Conservation (phyloP, 2,329 filamentous ascomycete genomes). For the Pyrenophora teres region DNA sequence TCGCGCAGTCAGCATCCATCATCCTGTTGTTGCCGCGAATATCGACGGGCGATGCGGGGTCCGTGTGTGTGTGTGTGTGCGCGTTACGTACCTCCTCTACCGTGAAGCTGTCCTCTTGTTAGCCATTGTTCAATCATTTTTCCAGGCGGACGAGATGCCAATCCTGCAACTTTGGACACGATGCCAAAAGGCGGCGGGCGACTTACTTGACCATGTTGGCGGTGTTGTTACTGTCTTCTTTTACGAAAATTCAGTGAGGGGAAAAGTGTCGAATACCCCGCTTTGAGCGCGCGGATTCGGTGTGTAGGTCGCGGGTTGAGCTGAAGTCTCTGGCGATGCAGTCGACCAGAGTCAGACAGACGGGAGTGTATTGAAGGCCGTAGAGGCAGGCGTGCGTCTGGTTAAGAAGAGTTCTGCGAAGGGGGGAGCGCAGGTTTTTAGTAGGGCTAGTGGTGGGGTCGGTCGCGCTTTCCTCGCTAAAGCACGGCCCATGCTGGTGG, state of each 20-base stretch:
- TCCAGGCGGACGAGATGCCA: neutral
- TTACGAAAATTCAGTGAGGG: slow-evolving; percentile 44
- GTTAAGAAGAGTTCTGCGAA: slow-evolving; percentile 19
- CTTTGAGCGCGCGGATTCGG: slow-evolving; percentile 35
- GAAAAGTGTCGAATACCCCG: slow-evolving; percentile 44
- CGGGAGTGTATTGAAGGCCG: slow-evolving; percentile 26
- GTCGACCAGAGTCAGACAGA: slow-evolving; percentile 39
- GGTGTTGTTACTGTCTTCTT: slow-evolving; percentile 62
- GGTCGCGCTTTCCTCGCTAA: slow-evolving; percentile 22
- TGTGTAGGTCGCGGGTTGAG: slow-evolving; percentile 23
- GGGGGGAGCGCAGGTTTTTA: slow-evolving; percentile 21
- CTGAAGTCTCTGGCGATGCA: slow-evolving; percentile 41
- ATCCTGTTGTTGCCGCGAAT: slow-evolving; percentile 8
- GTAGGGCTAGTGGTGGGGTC: slow-evolving; percentile 22
- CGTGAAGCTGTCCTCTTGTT: slow-evolving; percentile 79
- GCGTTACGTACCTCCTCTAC: slow-evolving; percentile 75
- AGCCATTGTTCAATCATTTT: slow-evolving; percentile 45
- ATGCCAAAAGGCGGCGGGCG: slow-evolving; percentile 12
- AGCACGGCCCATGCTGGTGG: slow-evolving; percentile 19
- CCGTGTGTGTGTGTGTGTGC: slow-evolving; percentile 16
- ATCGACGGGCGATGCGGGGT: slow-evolving; percentile 24
- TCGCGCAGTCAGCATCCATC: slow-evolving; percentile 35
- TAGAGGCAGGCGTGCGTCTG: slow-evolving; percentile 28
- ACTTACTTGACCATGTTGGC: slow-evolving; percentile 99
- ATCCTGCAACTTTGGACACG: neutral